Conservation (phyloP, 768 basidiomycete genomes). For the Naematelia encephala region DNA sequence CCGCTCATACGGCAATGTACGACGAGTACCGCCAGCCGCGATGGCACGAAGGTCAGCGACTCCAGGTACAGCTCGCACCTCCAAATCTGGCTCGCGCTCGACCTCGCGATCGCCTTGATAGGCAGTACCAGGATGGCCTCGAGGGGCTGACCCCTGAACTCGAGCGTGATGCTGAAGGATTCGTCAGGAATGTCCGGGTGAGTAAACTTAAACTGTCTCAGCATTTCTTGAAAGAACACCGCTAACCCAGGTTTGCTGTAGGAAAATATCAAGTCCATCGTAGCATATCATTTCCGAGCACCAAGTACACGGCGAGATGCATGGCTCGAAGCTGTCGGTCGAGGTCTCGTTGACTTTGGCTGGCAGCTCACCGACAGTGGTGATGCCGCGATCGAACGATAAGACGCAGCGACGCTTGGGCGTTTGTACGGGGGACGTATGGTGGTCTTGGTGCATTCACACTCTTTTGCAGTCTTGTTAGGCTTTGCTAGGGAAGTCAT, state of each 20-base stretch:
- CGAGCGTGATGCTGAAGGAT: conserved; percentile 22
- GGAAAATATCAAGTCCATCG: conserved; percentile 18
- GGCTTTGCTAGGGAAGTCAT: too few species aligned
- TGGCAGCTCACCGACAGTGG: conserved; percentile 19
- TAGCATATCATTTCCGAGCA: conserved; percentile 16
- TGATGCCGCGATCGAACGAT: conserved; percentile 18
- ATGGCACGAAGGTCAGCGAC: not conserved
- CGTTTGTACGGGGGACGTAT: too few species aligned
- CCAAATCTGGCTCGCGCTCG: conserved; percentile 7
- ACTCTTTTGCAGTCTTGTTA: too few species aligned
- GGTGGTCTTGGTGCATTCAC: too few species aligned
- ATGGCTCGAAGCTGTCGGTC: conserved; percentile 25
- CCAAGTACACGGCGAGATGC: conserved; percentile 24
- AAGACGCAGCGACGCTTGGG: too few species aligned
- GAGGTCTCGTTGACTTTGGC: conserved; percentile 23
- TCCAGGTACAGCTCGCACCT: conserved; percentile 2
- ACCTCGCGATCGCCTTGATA: conserved; percentile 13
- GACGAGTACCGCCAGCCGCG: not conserved
- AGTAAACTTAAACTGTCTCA: not conserved
- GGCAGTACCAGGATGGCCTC: conserved; percentile 19
- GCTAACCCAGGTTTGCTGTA: too few species aligned
- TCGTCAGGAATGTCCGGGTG: conserved; percentile 29
- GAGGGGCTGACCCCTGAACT: conserved; percentile 21
- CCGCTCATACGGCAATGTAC: not conserved
- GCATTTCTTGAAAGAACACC: too few species aligned